These are phyloP conservation scores for Anthracocystis walkeri DNA, from an alignment of 1,284 basidiomycete genomes.

Conservation along the genomic window DNA sequence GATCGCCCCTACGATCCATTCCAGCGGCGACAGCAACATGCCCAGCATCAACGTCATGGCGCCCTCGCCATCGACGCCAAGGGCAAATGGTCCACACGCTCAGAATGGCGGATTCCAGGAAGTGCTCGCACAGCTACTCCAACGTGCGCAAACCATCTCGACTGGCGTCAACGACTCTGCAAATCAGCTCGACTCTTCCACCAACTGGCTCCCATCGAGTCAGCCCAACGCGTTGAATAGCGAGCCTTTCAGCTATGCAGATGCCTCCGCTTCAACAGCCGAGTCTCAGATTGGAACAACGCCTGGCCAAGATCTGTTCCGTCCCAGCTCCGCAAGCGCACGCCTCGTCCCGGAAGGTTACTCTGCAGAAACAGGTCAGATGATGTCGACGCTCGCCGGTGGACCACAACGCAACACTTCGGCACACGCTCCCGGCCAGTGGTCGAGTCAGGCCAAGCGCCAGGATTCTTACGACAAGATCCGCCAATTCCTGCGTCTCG, in stretches of 20 bases:
- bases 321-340: conserved; percentile 29
- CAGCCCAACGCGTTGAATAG: conserved; percentile 10
- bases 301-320: conserved; percentile 18
- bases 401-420: conserved; percentile 13
- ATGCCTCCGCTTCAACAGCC: conserved; percentile 7
- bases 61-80: conserved; percentile 47
- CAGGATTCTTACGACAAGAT: conserved; percentile 61
- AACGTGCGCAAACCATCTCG: conserved; percentile 18
- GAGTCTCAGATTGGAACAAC: conserved; percentile 14
- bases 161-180: neutral
- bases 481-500: conserved; percentile 55
- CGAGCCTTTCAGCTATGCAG: conserved; percentile 39
- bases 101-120: conserved; percentile 42
- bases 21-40: conserved; percentile 22
- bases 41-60: conserved; percentile 57
- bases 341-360: conserved; percentile 39
- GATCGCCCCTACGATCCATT: conserved; percentile 13
- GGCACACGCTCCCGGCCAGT: conserved; percentile 37
- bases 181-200: conserved; percentile 9
- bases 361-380: conserved; percentile 24
- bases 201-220: conserved; percentile 23
- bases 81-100: conserved; percentile 20
- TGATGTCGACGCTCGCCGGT: conserved; percentile 42
- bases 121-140: conserved; percentile 44
- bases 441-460: conserved; percentile 55